Evolutionary conservation across 208 protist genomes (phyloP), one percentile per base, ranked within the genome.

Genomic region (Angomonas deanei): DNA sequence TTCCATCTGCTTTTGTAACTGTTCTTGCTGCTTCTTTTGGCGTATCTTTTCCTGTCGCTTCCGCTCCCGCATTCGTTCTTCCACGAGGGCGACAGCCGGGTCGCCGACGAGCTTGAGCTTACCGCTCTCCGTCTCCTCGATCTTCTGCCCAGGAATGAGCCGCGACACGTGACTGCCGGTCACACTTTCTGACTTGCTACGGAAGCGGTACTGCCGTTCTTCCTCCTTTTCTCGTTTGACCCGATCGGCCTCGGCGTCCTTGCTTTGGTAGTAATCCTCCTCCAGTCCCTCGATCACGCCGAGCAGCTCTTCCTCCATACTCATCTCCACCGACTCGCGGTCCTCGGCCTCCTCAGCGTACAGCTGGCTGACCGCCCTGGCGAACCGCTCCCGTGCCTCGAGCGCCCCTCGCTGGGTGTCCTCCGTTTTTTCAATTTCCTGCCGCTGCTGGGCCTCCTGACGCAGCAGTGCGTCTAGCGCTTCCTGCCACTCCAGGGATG

Each of bases 101-200:
- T 85, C 74, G 19, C 74, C 74, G 0, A 85, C 53, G 17, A 82
- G 72, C 31, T 69, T 70, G n/a, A 85, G 57, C 47, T 74, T 80
- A 3, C 64, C 72, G 21, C 26, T 59, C 36, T 74, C 64, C 1
- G 50, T 64, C 47, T 68, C 50, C 23, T 36, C 26, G 0, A 78
- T 31, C 2, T 74, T 19, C 57, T 85, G 79, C 0, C 61, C 61
- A 1, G 79, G 79, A 39, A 85, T 85, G 15, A 85, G 46, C 39
- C 75, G 62, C 8, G 79, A 82, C 49, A 30, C 31, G 46, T 49
- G 32, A n/a, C 2, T 38, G 1, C 19, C 32, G 1, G 4, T 26
- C n/a, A 47, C 28, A 24, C 21, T 36, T 0, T 2, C 24, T 1
- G 24, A 23, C 0, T 6, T 1, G 11, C 3, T 23, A 33, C 10